phyloP scores from a whole-genome alignment of 2,329 filamentous ascomycete genomes.

The Cytospora leucostoma region DNA sequence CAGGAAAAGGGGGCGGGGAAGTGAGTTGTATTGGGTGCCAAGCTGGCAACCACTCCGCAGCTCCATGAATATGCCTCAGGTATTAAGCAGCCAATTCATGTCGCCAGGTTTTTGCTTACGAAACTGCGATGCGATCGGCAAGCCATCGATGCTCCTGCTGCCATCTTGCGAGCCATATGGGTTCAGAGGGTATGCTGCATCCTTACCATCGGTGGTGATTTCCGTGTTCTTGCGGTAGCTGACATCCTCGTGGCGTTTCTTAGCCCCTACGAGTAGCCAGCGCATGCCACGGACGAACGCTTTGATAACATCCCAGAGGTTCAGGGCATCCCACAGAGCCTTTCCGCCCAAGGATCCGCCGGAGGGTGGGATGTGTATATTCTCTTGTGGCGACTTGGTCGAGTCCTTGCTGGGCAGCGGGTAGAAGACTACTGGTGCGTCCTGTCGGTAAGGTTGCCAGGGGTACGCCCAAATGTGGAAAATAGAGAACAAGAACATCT shows the following conservation, averaged over 20 bases:
- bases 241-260: conserved; percentile 55
- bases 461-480: conserved; percentile 83
- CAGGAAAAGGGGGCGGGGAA: neutral
- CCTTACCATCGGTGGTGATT: conserved; percentile 34
- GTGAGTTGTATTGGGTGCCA: neutral
- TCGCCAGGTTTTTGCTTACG: conserved; percentile 30
- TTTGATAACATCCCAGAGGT: conserved; percentile 81
- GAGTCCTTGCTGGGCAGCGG: conserved; percentile 47
- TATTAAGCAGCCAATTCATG: conserved; percentile 20
- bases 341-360: conserved; percentile 66
- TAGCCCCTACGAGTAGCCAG: conserved; percentile 78
- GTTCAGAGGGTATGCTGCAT: conserved; percentile 32
- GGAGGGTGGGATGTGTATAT: conserved; percentile 52
- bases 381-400: conserved; percentile 45
- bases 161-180: conserved; percentile 34
- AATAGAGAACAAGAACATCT: conserved; percentile 80
- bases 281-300: conserved; percentile 74
- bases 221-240: conserved; percentile 49
- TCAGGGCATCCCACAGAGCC: conserved; percentile 72
- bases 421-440: conserved; percentile 49
- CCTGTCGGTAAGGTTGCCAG: conserved; percentile 66
- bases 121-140: conserved; percentile 44
- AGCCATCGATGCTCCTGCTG: conserved; percentile 41
- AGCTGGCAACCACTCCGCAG: conserved; percentile 13
- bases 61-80: conserved; percentile 22